Evolutionary conservation across 441 rosid genomes (phyloP), one percentile per base, ranked within the genome.

Genomic region (Erodium texanum): DNA sequence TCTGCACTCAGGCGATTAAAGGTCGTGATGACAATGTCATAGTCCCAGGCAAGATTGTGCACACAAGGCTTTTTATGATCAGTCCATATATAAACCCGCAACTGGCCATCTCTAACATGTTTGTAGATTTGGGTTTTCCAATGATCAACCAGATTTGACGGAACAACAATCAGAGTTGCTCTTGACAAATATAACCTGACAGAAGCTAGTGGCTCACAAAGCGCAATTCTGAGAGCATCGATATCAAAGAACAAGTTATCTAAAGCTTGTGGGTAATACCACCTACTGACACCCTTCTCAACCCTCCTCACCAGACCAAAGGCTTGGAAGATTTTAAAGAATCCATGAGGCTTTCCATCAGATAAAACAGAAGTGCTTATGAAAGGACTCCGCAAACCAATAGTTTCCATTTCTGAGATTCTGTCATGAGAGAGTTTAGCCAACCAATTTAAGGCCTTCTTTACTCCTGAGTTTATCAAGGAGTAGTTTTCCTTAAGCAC

Each of bases 1-100:
- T 94, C 99, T 18, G 89, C 96, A 85, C 99, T 94, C 73, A 94
- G 79, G 68, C 99, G 96, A 75, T 71, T 91, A 80, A 91, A 94
- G 58, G 97, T 92, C 23, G 97, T 94, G 70, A 94, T 86, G 78
- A 94, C 92, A 77, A 94, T 76, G 77, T 91, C 99, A 75, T 87
- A 88, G 78, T 94, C 96, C 97, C 99, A 94, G 14, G 99, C 99
- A 78, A 94, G 84, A 82, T 77, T 81, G 71, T 94, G 96, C 7
- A 91, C 89, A 76, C 90, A 82, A 79, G 83, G 81, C 65, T 78
- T 84, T 80, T 71, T 87, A 62, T 77, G 75, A 78, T 86, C 89
- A 63, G 85, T 86, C 96, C 96, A 88, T 70, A 88, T 73, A 74
- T 84, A 83, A 74, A 94, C 80, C 73, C 82, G 87, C 77, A 94